Evolutionary conservation across 768 basidiomycete species (phyloP).

Genomic region (Sporobolomyces roseus): DNA sequence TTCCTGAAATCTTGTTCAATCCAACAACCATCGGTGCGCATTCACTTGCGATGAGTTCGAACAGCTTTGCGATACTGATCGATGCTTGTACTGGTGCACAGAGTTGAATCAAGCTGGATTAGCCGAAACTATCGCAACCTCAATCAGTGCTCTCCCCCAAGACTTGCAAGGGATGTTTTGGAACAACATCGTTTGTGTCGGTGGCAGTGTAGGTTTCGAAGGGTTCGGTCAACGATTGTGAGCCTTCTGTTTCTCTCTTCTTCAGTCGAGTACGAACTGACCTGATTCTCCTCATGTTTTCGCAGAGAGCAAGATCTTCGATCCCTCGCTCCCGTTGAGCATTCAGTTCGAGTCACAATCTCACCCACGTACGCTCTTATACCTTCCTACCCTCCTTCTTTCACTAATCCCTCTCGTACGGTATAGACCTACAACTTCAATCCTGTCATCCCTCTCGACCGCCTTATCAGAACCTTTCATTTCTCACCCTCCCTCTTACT

Average conservation of each 20-base stretch:
- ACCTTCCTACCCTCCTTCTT: slow-evolving; percentile 6
- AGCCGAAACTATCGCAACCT: slow-evolving; percentile 66
- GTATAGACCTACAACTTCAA: slow-evolving; percentile 63
- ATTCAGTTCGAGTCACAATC: slow-evolving; percentile 67
- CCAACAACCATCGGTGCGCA: slow-evolving; percentile 79
- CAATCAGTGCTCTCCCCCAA: slow-evolving; percentile 69
- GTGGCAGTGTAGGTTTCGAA: slow-evolving; percentile 71
- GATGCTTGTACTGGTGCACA: slow-evolving; percentile 39
- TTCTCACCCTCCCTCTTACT: slow-evolving; percentile 1
- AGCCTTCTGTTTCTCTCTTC: slow-evolving; percentile 50
- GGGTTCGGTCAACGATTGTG: slow-evolving; percentile 66
- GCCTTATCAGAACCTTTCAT: slow-evolving; percentile 15
- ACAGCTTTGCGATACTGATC: not conserved
- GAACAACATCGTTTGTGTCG: slow-evolving; percentile 85
- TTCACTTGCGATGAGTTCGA: too few relatives aligned
- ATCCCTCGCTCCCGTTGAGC: slow-evolving; percentile 74
- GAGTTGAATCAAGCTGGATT: slow-evolving; percentile 80
- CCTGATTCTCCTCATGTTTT: slow-evolving; percentile 32
- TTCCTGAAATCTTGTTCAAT: slow-evolving; percentile 87
- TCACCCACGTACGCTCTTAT: slow-evolving; percentile 63
- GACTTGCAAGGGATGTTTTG: slow-evolving; percentile 91
- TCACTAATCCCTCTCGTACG: slow-evolving; percentile 6
- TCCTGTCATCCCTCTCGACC: slow-evolving; percentile 14
- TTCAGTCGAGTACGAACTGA: slow-evolving; percentile 31
- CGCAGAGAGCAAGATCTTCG: slow-evolving; percentile 73